These are phyloP conservation scores for Cryptococcus sp. DNA, from an alignment of 1,284 basidiomycete genomes.

Conservation along the genomic window DNA sequence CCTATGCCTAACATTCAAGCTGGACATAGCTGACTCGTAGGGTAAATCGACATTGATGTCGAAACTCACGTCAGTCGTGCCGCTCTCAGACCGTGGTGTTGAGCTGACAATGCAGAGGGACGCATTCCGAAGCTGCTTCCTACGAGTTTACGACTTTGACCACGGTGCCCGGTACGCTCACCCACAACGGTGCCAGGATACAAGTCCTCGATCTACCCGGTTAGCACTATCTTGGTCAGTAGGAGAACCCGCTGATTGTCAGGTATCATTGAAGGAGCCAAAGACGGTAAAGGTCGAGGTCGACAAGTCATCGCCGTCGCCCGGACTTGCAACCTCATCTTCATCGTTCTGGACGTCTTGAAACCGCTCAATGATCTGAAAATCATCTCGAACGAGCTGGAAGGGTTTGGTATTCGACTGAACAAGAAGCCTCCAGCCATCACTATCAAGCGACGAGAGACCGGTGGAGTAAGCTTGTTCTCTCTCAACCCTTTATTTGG, in stretches of 20 bases:
- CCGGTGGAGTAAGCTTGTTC: slow-evolving; percentile 59
- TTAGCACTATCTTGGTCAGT: slow-evolving; percentile 8
- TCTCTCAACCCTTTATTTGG: slow-evolving; percentile 7
- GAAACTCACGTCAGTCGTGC: slow-evolving; percentile 63
- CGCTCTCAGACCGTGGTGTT: not conserved
- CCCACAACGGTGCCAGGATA: slow-evolving; percentile 56
- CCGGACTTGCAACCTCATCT: slow-evolving; percentile 96
- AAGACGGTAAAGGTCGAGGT: slow-evolving; percentile 96
- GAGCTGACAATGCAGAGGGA: slow-evolving; percentile 53
- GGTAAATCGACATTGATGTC: slow-evolving; percentile 93
- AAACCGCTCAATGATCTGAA: slow-evolving; percentile 95
- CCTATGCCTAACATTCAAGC: not conserved
- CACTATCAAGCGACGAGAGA: slow-evolving; percentile 84
- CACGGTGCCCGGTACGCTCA: slow-evolving; percentile 85
- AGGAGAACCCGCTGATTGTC: slow-evolving; percentile 52
- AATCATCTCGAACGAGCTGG: slow-evolving; percentile 83
- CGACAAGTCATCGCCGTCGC: slow-evolving; percentile 92
- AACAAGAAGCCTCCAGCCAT: slow-evolving; percentile 95
- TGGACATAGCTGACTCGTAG: slow-evolving; percentile 9
- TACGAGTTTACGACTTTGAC: slow-evolving; percentile 86
- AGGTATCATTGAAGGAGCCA: slow-evolving; percentile 98
- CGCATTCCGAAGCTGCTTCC: slow-evolving; percentile 93
- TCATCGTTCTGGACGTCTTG: slow-evolving; percentile 95
- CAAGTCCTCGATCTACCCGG: slow-evolving; percentile 53
- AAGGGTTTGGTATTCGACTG: slow-evolving; percentile 93